A percentile compares a stretch with the other conserved stretches of the same genome.
Conservation (phyloP, 345 rosid species). For the Salix arbutifolia region DNA sequence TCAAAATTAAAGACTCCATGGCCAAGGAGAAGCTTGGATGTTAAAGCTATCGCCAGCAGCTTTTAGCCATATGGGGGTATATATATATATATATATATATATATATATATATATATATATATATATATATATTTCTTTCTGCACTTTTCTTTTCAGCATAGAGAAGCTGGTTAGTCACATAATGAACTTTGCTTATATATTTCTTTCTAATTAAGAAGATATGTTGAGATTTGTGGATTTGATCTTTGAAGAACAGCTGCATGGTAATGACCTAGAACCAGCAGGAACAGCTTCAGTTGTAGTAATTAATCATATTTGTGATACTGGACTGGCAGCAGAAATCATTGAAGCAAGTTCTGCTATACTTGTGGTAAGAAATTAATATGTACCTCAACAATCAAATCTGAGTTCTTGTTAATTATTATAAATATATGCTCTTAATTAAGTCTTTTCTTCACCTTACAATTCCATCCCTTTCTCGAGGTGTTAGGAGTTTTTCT, state of each 20-base stretch:
- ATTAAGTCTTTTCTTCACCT: neutral
- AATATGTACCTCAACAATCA: neutral
- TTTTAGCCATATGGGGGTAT: conserved; percentile 1
- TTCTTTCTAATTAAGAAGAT: conserved; percentile 6
- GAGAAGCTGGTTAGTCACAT: conserved; percentile 3
- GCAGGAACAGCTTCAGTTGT: neutral
- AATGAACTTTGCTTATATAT: conserved; percentile 6
- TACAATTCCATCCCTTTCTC: neutral
- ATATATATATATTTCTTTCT: neutral
- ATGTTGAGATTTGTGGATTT: conserved; percentile 16
- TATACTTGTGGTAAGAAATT: neutral
- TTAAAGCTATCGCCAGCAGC: neutral
- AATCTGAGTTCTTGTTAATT: neutral
- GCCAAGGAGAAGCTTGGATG: neutral
- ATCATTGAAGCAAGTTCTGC: conserved; percentile 1
- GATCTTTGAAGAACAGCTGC: conserved; percentile 16
- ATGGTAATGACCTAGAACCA: neutral
- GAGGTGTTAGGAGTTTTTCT: neutral
- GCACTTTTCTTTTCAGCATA: neutral
- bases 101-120: too few relatives aligned
- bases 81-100: too few relatives aligned
- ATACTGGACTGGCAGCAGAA: neutral
- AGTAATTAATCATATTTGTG: neutral
- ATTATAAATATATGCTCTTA: neutral
- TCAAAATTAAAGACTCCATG: neutral